Percentiles rank a stretch among this genome's conserved stretches.
Conservation (phyloP, 495 filamentous ascomycete genomes). For the Tuber calosporum region DNA sequence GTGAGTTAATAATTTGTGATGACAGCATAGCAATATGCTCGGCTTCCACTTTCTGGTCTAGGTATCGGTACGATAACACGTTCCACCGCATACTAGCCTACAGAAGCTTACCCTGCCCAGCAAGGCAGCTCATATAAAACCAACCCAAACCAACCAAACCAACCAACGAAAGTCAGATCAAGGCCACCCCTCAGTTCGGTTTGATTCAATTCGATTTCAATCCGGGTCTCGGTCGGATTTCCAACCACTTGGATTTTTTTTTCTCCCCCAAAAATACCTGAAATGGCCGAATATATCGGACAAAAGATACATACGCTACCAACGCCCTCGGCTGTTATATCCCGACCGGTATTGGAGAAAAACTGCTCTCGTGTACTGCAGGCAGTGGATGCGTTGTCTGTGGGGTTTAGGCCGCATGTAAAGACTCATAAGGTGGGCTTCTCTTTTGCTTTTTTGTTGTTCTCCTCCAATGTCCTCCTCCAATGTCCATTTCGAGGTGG, state of each 20-base stretch:
- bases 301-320: slow-evolving; percentile 55
- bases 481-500: neutral
- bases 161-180: neutral
- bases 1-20: neutral
- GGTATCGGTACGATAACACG: neutral
- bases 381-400: slow-evolving; percentile 51
- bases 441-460: neutral
- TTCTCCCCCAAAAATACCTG: neutral
- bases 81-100: neutral
- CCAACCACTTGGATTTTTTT: neutral
- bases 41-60: neutral
- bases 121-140: neutral
- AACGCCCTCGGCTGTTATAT: slow-evolving; percentile 63
- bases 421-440: slow-evolving; percentile 73
- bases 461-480: neutral
- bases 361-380: slow-evolving; percentile 72
- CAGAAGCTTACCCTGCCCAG: neutral
- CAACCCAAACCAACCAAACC: neutral
- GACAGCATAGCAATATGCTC: neutral
- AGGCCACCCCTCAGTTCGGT: neutral
- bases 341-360: slow-evolving; percentile 56
- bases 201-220: neutral
- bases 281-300: slow-evolving; percentile 51
- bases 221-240: neutral
- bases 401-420: slow-evolving; percentile 72